Base-by-base conservation (phyloP, 2,329 filamentous ascomycete species). In the Exophiala sp. region DNA sequence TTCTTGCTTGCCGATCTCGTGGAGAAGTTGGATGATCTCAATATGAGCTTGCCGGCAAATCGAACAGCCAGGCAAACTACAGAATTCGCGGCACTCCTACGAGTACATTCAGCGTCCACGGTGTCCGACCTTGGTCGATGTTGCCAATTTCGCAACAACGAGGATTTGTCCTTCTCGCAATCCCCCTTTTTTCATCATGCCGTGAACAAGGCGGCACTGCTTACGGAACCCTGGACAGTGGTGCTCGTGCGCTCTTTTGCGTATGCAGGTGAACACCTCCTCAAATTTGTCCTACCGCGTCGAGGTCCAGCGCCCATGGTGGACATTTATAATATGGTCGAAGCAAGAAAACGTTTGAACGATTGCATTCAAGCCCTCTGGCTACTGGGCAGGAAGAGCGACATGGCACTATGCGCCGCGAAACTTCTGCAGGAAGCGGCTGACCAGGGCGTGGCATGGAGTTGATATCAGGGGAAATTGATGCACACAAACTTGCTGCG, bases 1-100 rank as follows among this genome's bases (percentile, higher is more conserved):
- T 72, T 84, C 39, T 69, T 83, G 20, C 67, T 84, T 3, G 78
- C 79, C 33, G 81, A 84, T 52, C 64, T 78, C 3, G 68, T 84
- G 10, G 76, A 79, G 43, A 65, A 72, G 21, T 73, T 82, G 18
- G 80, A 83, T 47, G 68, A 72, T 71, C 74, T 3, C 75, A 79
- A 54, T 67, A 70, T 5, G 50, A 70, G 1, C 66, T 84, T 33
- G 74, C 72, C 1, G 65, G 64, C 9, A 20, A 42, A 47, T 21
- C 43, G 42, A 40, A 21, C 34, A 2, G 72, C 74, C 53, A 75
- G 80, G 58, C 79, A 85, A 62, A 35, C 40, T 29, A 40, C 50
- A 10, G 21, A 35, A n/a, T 52, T 52, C 21, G 46, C 42, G 3
- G 20, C 40, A 16, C 29, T 14, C 14, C 20, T 52, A 35, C 29